Base-by-base conservation (phyloP, 257 asterid genomes). In the Lithospermum erythrorhizon region DNA sequence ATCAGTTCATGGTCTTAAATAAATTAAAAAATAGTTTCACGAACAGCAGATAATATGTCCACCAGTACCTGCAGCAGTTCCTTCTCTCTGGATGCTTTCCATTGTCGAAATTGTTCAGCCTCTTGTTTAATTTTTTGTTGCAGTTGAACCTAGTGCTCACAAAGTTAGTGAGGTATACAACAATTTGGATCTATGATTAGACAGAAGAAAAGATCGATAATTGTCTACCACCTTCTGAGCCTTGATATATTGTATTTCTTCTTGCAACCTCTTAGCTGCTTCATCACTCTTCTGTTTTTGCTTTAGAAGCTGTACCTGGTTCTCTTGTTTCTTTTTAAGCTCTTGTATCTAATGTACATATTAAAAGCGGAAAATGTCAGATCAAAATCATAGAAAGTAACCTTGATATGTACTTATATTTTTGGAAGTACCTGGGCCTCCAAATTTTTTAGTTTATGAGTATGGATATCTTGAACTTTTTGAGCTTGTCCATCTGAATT, bases 81-180 rank as follows among this genome's bases (percentile, higher is more conserved):
- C 79, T 93, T 93, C 74, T 93, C 99, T 55, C 97, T 80, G 58
- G 94, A 93, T 64, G 96, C 97, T 74, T 89, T 93, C 99, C 99
- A 93, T 51, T 81, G 97, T 35, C 99, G 86, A 72, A 93, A 93
- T 72, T 93, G 97, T 71, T 93, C 99, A 47, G 97, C 87, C 80
- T 93, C 97, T 75, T 89, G 99, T 78, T 93, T 93, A 62, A 93
- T 93, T 79, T 87, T 89, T 29, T 93, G 95, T 66, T 86, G 97
- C 76, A 93, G 67, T 76, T 93, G 99, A 60, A 93, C 97, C 99
- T 93, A 61, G 41, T 73, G 37, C 37, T 70, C 53, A 59, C 41
- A 72, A 61, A 64, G 18, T 60, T 41, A 27, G 56, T 61, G 21
- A 19, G 35, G 45, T 75, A 53, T 57, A 65, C 24, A 16, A 41